Evolutionary conservation across 1,284 basidiomycete species (phyloP), one percentile per base, ranked within the genome.

Genomic region (Golubevia pallescens): DNA sequence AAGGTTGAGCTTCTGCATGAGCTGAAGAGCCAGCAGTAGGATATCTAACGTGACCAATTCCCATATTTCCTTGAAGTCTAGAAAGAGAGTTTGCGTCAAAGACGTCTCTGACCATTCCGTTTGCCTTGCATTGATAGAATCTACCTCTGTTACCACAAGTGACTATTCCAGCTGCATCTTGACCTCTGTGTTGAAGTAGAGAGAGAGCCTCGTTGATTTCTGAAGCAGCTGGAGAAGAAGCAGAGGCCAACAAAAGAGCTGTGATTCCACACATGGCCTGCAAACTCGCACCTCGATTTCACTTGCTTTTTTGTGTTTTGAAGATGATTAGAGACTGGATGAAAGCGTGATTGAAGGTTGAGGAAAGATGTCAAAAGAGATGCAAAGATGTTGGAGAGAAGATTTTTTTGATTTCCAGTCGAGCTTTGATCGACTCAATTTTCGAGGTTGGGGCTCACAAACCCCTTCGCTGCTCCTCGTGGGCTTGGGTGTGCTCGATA

Each of bases 21-120:
- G 95, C 93, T 63, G 95, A 97, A 82, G 93, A 95, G 62, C 97
- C 97, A 62, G 97, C 97, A 70, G 97, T 99, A 24, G 97, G 97
- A 88, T 99, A 97, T 66, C 95, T 91, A 96, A 95, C 95, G 86
- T 99, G 97, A 0, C 97, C 97, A 67, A 99, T 91, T 69, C 97
- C 97, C 97, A 99, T 99, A 68, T 92, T 91, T 21, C 97, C 97
- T 73, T 92, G 89, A 70, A 99, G 87, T 71, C 90, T 91, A 57
- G 90, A 89, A 64, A 98, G 88, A 21, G 92, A 90, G 80, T 89
- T 89, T 60, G 90, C 88, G 86, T 97, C 95, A 86, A 99, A 96
- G 69, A 99, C 93, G 86, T 99, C 97, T 66, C 96, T 90, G 78
- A 99, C 96, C 97, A 99, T 99, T 55, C 97, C 97, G 86, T 99